Conservation (phyloP, 371 early-diverging fungal genomes). For the Mucor lusitanicus region DNA sequence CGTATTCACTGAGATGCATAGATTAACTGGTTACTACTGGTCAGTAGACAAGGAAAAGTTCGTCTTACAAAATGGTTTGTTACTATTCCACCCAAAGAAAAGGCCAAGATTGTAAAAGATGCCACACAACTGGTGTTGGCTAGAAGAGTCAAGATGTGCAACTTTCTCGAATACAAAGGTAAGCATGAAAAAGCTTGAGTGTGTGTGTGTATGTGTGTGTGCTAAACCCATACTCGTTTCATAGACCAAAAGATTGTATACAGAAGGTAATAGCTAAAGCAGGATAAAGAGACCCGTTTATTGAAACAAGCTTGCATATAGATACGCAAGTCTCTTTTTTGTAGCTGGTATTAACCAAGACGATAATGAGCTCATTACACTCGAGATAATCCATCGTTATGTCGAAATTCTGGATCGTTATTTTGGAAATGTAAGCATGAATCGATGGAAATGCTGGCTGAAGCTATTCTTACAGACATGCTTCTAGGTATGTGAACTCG, state of each 20-base stretch:
- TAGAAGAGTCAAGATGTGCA: slow-evolving; percentile 94
- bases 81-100: slow-evolving; percentile 89
- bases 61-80: slow-evolving; percentile 96
- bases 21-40: slow-evolving; percentile 73
- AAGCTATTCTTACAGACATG: neutral
- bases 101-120: slow-evolving; percentile 92
- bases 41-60: slow-evolving; percentile 84
- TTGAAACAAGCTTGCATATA: slow-evolving; percentile 28
- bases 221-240: neutral
- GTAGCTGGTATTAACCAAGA: slow-evolving; percentile 89
- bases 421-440: slow-evolving; percentile 86
- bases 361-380: slow-evolving; percentile 92
- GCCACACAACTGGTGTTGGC: slow-evolving; percentile 89
- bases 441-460: neutral
- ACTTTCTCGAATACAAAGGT: slow-evolving; percentile 97
- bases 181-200: neutral
- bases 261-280: slow-evolving; percentile 43
- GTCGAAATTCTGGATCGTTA: slow-evolving; percentile 97
- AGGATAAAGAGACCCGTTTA: neutral
- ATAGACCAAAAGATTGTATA: slow-evolving; percentile 93
- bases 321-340: slow-evolving; percentile 96
- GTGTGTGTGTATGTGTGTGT: too few relatives aligned
- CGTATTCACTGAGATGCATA: slow-evolving; percentile 18
- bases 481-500: slow-evolving; percentile 83
- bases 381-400: slow-evolving; percentile 97